phyloP scores from a whole-genome alignment of 257 asterid species.

The Ligustrum vulgare region DNA sequence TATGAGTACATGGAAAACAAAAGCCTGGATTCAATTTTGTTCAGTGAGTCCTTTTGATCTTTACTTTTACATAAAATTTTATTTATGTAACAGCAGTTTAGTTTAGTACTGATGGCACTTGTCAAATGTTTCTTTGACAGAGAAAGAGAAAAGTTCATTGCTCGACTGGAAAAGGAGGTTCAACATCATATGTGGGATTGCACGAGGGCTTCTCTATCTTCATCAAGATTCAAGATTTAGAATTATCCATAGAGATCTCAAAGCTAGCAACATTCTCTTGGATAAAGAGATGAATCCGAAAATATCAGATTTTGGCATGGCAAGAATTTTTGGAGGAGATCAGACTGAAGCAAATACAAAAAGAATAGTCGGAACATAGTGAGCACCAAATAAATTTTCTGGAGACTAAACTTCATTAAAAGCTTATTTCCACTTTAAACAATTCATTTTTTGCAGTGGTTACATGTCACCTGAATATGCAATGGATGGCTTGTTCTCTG shows the following conservation, averaged over 20 bases:
- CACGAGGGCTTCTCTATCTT: constrained; percentile 70
- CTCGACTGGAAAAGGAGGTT: constrained; percentile 66
- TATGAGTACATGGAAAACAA: constrained; percentile 79
- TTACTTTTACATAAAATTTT: neutral
- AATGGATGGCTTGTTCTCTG: constrained; percentile 78
- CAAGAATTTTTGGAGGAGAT: constrained; percentile 74
- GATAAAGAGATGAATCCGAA: constrained; percentile 69
- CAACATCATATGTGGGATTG: constrained; percentile 65
- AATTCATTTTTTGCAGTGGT: constrained; percentile 44
- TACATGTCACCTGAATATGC: constrained; percentile 89
- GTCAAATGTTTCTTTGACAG: constrained; percentile 25
- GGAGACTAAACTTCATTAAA: neutral
- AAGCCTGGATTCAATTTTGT: constrained; percentile 63
- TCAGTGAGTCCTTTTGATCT: constrained; percentile 44
- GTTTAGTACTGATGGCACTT: neutral
- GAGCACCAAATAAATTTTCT: constrained; percentile 23
- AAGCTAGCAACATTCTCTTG: constrained; percentile 73
- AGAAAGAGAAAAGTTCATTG: constrained; percentile 44
- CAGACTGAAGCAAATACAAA: constrained; percentile 71
- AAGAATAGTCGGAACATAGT: constrained; percentile 79
- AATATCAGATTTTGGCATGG: constrained; percentile 88
- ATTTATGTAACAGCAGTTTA: neutral
- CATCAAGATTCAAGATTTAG: constrained; percentile 84
- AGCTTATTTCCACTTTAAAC: neutral
- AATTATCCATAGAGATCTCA: constrained; percentile 75